Evolutionary conservation across 768 basidiomycete species (phyloP), one percentile per base, ranked within the genome.

Genomic region (Boletus reticuloceps): DNA sequence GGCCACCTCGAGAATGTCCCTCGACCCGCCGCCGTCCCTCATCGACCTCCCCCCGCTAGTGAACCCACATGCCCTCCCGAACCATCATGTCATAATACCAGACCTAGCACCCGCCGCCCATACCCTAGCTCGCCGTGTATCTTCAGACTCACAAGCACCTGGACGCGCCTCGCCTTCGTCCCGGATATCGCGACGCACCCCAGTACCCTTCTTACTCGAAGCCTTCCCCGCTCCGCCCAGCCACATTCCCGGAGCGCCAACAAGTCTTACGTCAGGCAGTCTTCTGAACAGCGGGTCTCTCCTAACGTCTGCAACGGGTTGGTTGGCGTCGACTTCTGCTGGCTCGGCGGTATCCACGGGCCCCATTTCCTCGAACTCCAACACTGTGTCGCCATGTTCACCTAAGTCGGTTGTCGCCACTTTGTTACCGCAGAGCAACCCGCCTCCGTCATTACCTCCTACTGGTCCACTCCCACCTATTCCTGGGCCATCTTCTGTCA

Each of bases 401-500:
- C 64, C 64, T 29, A 64, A 53, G 47, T 47, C 62, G 8, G 22
- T 51, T 25, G 47, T 52, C 27, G 37, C 53, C 48, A 42, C 52
- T 1, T 39, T 53, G 14, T 16, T n/a, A 39, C 62, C 34, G 29
- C 56, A 55, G 16, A 41, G 32, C 42, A 82, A 84, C 51, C 85
- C 84, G 0, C 85, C 85, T 0, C 83, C 80, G 0, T 82, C 82
- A 0, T 74, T 71, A 2, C 86, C 86, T 0, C 86, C 86, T 0
- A 69, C 75, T 0, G 61, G 74, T 0, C 86, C 87, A 0, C 77
- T 88, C 4, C 87, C 88, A 0, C 85, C 88, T 4, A 60, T 88
- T 2, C 88, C 88, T 0, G 85, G 82, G 3, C 82, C 82, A 0
- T 83, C 83, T 2, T 75, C 82, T 19, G 76, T 83, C 74, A 77